Evolutionary conservation across 768 basidiomycete genomes (phyloP).

Genomic region (Pisolithus albus): DNA sequence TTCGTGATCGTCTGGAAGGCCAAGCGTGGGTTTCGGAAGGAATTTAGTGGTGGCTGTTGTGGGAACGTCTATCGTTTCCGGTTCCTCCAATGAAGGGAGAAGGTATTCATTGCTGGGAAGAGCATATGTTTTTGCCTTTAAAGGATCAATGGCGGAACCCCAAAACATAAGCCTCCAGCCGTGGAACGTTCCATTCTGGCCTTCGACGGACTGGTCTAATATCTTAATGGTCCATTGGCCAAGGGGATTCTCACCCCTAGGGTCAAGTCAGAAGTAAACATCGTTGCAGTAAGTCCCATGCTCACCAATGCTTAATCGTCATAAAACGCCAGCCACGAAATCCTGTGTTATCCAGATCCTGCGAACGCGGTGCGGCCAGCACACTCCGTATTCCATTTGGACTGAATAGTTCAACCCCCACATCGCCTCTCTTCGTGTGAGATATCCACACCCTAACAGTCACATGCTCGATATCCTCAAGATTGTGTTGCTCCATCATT

Average conservation of each 20-base stretch:
- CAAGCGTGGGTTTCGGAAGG: conserved; percentile 77
- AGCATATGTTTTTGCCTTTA: conserved; percentile 55
- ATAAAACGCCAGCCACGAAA: conserved; percentile 98
- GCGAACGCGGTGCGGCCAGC: conserved; percentile 61
- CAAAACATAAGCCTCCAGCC: conserved; percentile 92
- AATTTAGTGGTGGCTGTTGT: conserved; percentile 47
- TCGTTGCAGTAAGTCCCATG: conserved; percentile 2
- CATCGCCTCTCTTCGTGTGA: conserved; percentile 83
- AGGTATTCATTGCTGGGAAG: conserved; percentile 47
- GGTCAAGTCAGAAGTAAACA: conserved; percentile 8
- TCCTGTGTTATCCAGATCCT: conserved; percentile 61
- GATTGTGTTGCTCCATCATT: conserved; percentile 64
- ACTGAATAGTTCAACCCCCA: conserved; percentile 84
- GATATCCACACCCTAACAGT: conserved; percentile 90
- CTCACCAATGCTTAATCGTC: conserved; percentile 93
- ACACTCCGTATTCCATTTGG: conserved; percentile 84
- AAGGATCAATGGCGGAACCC: conserved; percentile 78
- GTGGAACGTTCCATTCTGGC: conserved; percentile 61
- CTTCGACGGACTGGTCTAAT: conserved; percentile 63
- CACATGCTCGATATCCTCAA: conserved; percentile 87
- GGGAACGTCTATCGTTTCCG: conserved; percentile 33
- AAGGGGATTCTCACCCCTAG: conserved; percentile 86
- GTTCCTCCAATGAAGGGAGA: conserved; percentile 42
- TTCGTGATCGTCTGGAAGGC: conserved; percentile 84
- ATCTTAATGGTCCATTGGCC: conserved; percentile 90